Evolutionary conservation across 2,329 filamentous ascomycete species (phyloP), one percentile per base, ranked within the genome.

Genomic region (Metarhizium album): DNA sequence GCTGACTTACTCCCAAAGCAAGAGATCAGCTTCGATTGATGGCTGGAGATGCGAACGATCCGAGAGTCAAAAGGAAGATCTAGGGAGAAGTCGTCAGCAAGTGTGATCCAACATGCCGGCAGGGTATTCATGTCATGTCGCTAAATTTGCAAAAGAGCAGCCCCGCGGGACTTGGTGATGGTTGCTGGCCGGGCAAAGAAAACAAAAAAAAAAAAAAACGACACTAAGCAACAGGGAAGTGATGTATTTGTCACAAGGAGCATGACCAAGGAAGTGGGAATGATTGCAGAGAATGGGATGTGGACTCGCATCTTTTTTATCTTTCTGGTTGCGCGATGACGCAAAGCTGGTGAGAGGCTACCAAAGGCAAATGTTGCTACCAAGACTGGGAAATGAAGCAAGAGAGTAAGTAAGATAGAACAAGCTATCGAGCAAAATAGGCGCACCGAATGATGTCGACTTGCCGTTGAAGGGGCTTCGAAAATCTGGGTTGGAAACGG

Each of bases 331-430:
- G 58, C 54, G 58, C 62, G 60, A 56, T 56, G 57, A 52, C 51
- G 55, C 37, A 53, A 58, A 56, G 58, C 59, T 60, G 60, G 61
- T 49, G 59, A 58, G 56, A 52, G 55, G 61, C 60, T 62, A 61
- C 62, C 58, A 57, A 65, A 58, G 66, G 62, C 62, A 67, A 67
- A 70, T 68, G 69, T 67, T 69, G 70, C 67, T 73, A 73, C 74
- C 75, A 76, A 72, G 70, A 68, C 66, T 67, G 64, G 70, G 70
- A 68, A 64, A 72, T 72, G 70, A 75, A 79, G 74, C 71, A 74
- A 79, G 72, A 78, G 72, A 69, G 70, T 74, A 73, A 75, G 71
- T 74, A 75, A 74, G 72, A 78, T 76, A 73, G 74, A 73, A 72
- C 72, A 68, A 76, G 74, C 73, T 79, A 78, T 73, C 70, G 67